These are phyloP conservation scores for Trichoderma brevicompactum DNA, from an alignment of 2,329 filamentous ascomycete species.

Conservation along the genomic window DNA sequence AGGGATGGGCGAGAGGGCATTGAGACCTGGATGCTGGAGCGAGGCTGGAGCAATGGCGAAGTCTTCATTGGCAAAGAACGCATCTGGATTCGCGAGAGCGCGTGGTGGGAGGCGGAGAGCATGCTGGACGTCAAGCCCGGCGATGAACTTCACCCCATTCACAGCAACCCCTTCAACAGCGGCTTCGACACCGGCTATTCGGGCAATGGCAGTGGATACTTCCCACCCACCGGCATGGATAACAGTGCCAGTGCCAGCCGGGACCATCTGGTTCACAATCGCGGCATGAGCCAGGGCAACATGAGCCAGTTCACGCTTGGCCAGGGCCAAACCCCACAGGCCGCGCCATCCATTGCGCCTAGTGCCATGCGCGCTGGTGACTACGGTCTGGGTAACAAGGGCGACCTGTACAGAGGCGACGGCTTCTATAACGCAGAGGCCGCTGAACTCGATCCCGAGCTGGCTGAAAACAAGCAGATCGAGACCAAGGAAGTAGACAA, in stretches of 20 bases:
- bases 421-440: conserved; percentile 75
- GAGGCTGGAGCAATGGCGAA: conserved; percentile 98
- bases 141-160: conserved; percentile 48
- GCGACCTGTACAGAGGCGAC: conserved; percentile 75
- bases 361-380: conserved; percentile 70
- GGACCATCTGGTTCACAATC: conserved; percentile 70
- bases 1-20: conserved; percentile 89
- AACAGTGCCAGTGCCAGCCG: conserved; percentile 68
- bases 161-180: conserved; percentile 51
- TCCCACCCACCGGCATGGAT: conserved; percentile 64
- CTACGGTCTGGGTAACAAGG: conserved; percentile 86
- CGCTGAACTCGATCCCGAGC: conserved; percentile 70
- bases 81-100: conserved; percentile 90
- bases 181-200: conserved; percentile 74
- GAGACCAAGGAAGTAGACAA: conserved; percentile 68
- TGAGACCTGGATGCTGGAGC: conserved; percentile 90
- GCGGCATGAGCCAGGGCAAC: conserved; percentile 61
- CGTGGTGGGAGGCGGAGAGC: conserved; percentile 97
- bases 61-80: conserved; percentile 89
- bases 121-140: conserved; percentile 88
- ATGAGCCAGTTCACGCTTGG: conserved; percentile 57
- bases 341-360: conserved; percentile 65
- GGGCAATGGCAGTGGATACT: conserved; percentile 69
- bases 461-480: conserved; percentile 76
- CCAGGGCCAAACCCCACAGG: conserved; percentile 46